Base-by-base conservation (phyloP, 2,329 filamentous ascomycete species). In the Fusarium vanettenii region DNA sequence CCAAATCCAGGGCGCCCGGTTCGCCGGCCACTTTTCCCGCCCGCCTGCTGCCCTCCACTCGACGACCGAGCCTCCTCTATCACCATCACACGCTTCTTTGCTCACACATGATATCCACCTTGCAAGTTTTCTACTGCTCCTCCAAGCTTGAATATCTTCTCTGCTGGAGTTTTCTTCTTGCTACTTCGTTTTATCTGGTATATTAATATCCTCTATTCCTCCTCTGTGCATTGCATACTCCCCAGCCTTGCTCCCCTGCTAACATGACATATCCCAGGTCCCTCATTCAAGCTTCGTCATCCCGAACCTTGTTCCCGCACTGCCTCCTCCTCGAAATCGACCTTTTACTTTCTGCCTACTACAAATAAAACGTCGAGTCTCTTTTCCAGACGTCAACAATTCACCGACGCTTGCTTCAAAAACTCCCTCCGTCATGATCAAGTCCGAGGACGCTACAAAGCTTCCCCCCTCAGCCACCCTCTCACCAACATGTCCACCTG, bases 21-120 rank as follows among this genome's bases (percentile, higher is more conserved):
- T 77, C 75, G 75, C 71, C 73, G 73, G 69, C 71, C 71, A 77
- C 73, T 70, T 77, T 77, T 77, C 64, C 72, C 72, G 48, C 61
- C 66, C 48, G 62, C 65, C 73, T 29, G 25, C 48, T 52, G 66
- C 63, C 56, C 70, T 73, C 66, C 65, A 68, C 62, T 59, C 55
- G 22, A 22, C 35, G 52, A 22, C 33, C 43, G 70, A 75, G 73
- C 73, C 73, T 75, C 70, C 66, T 75, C 72, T 64, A 63, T 72
- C 68, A 72, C 73, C 43, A 48, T 74, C 37, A 67, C 73, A 37
- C 55, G 56, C 41, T 43, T 37, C 35, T 37, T 37, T 16, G 35
- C 73, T 65, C 57, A 43, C 64, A 60, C 63, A 62, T 70, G 27
- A 35, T 14, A 64, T 62, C 73, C 67, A 64, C 71, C 60, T 60